Conservation (phyloP, 2,329 filamentous ascomycete species). For the Xylaria polymorpha region DNA sequence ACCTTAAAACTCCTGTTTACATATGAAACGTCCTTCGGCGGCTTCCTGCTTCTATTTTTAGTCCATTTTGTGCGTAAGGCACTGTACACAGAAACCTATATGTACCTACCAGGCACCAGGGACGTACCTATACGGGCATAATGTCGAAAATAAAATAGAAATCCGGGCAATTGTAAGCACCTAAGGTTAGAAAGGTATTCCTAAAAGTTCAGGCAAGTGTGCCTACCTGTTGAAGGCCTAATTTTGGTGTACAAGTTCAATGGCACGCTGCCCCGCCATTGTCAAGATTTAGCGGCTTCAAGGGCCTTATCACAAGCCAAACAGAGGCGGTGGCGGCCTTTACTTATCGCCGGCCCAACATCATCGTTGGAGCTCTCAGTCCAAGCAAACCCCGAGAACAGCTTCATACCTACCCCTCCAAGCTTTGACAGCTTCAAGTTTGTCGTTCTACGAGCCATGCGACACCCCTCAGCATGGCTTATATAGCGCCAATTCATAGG, state of each 20-base stretch:
- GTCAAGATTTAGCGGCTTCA: constrained; percentile 20
- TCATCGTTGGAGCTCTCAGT: constrained; percentile 38
- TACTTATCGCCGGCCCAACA: constrained; percentile 44
- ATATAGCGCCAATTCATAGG: constrained; percentile 91
- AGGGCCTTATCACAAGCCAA: constrained; percentile 34
- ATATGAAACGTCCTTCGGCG: background rate
- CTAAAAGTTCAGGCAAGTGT: background rate
- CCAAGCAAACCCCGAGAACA: background rate
- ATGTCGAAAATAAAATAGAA: no score
- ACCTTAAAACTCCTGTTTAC: background rate
- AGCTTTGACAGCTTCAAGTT: constrained; percentile 8
- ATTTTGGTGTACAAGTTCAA: no score
- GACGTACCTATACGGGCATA: no score
- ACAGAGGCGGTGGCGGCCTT: constrained; percentile 38
- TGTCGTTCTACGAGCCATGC: constrained; percentile 40
- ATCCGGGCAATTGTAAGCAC: background rate
- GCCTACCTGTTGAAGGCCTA: background rate
- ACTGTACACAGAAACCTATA: no score
- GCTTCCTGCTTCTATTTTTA: constrained; percentile 11
- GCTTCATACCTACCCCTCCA: constrained; percentile 1
- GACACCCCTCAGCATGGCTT: constrained; percentile 76
- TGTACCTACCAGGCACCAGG: no score
- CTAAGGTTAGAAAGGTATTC: no score
- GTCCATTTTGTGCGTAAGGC: no score
- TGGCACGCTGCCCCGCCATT: constrained; percentile 23